Evolutionary conservation across 345 rosid genomes (phyloP).

Genomic region (Aquilaria malaccensis): DNA sequence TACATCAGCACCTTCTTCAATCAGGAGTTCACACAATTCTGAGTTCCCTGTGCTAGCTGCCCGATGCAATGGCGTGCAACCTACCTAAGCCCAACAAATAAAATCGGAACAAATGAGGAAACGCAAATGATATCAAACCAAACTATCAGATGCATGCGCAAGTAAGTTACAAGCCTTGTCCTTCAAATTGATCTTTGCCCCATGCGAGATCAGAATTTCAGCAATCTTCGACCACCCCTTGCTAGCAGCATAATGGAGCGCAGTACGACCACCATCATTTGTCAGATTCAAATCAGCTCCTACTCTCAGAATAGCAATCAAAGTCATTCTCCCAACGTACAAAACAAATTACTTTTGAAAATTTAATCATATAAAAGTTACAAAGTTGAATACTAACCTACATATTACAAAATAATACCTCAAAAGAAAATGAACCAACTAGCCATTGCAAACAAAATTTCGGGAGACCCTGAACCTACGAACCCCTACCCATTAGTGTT

Average conservation of each 20-base stretch:
- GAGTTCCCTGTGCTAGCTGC: conserved; percentile 84
- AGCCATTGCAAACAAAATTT: no score
- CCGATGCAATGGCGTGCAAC: conserved; percentile 82
- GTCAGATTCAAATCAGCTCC: conserved; percentile 75
- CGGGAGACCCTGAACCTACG: no score
- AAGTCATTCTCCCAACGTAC: neutral
- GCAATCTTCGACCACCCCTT: conserved; percentile 74
- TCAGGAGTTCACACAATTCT: conserved; percentile 60
- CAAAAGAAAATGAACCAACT: no score
- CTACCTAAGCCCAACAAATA: conserved; percentile 40
- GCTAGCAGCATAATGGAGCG: conserved; percentile 97
- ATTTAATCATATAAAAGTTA: neutral
- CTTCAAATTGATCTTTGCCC: conserved; percentile 57
- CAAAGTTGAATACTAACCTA: neutral
- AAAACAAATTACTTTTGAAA: neutral
- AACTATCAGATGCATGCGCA: neutral
- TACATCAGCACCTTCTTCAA: conserved; percentile 91
- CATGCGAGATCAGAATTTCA: conserved; percentile 50
- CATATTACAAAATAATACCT: neutral
- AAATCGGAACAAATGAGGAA: neutral
- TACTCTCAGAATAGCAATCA: conserved; percentile 9
- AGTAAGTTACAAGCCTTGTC: conserved; percentile 57
- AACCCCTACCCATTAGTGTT: no score
- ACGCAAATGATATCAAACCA: neutral
- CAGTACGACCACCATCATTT: conserved; percentile 80